phyloP scores from a whole-genome alignment of 306 rosid genomes.

The Arachis hypogaea region DNA sequence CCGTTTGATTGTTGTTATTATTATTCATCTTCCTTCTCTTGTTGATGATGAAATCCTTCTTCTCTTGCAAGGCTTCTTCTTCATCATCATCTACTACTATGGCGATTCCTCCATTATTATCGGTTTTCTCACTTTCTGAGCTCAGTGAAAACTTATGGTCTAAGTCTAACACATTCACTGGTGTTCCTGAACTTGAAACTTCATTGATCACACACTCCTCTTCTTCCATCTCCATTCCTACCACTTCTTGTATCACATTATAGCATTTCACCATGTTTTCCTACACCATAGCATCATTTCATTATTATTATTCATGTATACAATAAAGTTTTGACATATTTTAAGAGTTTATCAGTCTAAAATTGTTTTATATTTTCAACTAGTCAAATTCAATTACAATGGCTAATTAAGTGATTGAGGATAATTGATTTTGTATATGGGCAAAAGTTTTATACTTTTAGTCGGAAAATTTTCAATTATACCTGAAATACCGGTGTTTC shows the following conservation, averaged over 20 bases:
- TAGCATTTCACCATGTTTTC: conserved; percentile 59
- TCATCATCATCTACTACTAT: background rate
- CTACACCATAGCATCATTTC: conserved; percentile 39
- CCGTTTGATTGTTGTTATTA: conserved; percentile 46
- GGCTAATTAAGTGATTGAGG: too few species aligned
- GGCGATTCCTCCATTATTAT: conserved; percentile 35
- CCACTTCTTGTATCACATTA: conserved; percentile 54
- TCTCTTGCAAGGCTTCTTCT: too few species aligned
- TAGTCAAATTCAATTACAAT: too few species aligned
- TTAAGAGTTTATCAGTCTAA: too few species aligned
- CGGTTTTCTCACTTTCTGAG: conserved; percentile 64
- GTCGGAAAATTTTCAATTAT: too few species aligned
- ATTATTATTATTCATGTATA: background rate
- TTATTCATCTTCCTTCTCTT: conserved; percentile 62
- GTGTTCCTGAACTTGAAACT: conserved; percentile 59
- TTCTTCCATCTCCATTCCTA: conserved; percentile 52
- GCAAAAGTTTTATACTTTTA: too few species aligned
- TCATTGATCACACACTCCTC: conserved; percentile 45
- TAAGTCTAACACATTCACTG: conserved; percentile 70
- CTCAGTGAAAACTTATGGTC: conserved; percentile 49
- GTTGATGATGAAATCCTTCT: background rate
- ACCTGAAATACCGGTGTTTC: too few species aligned
- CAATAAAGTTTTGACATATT: background rate
- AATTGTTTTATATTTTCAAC: too few species aligned
- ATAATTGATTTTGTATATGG: too few species aligned